Evolutionary conservation across 345 rosid species (phyloP).

Genomic region (Camelina sativa): DNA sequence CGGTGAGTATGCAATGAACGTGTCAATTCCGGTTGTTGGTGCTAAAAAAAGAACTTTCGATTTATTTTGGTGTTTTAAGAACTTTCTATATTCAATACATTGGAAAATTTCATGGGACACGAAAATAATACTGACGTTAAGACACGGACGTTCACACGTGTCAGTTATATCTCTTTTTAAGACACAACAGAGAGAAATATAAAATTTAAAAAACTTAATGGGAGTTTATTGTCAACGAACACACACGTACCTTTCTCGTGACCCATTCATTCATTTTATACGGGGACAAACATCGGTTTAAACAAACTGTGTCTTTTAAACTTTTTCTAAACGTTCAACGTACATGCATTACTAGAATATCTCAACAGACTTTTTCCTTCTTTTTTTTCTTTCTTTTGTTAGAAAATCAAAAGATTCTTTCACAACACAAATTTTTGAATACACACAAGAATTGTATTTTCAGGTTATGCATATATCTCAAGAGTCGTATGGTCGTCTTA

Average conservation of each 20-base stretch:
- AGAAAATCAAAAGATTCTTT: neutral
- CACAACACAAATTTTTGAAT: neutral
- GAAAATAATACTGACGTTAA: constrained; percentile 5
- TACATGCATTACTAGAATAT: constrained; percentile 22
- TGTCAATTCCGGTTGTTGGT: constrained; percentile 25
- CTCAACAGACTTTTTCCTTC: no score
- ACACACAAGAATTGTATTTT: neutral
- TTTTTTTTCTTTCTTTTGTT: neutral
- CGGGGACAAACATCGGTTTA: constrained; percentile 13
- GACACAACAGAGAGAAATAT: constrained; percentile 11
- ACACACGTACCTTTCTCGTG: constrained; percentile 33
- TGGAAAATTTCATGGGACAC: constrained; percentile 24
- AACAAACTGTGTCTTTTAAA: no score
- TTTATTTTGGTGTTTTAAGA: constrained; percentile 32
- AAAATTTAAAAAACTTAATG: neutral
- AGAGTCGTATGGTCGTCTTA: no score
- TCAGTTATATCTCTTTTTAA: constrained; percentile 34
- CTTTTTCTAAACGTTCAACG: constrained; percentile 10
- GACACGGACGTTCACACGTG: constrained; percentile 31
- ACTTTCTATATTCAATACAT: constrained; percentile 34
- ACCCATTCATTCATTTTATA: constrained; percentile 4
- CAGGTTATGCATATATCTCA: no score
- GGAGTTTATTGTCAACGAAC: constrained; percentile 22
- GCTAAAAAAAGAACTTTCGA: constrained; percentile 27
- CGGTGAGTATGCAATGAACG: constrained; percentile 42